Base-by-base conservation (phyloP, 768 basidiomycete species). In the Podaxis rugospora region DNA sequence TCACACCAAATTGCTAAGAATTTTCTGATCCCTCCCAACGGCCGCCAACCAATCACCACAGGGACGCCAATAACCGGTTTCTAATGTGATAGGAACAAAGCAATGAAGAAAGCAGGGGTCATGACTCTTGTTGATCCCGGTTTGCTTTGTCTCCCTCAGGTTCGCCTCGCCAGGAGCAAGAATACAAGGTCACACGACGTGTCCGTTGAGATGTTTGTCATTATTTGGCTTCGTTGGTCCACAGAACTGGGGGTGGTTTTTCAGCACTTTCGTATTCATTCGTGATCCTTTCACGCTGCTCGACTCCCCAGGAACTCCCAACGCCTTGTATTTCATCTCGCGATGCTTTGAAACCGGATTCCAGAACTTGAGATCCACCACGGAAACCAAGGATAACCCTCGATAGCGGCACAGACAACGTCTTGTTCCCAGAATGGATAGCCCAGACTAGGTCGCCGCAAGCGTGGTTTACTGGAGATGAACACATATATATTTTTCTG, bases 191-290 rank as follows among this genome's bases (percentile, higher is more conserved):
- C 25, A 10, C 11, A 23, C 21, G n/a, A 49, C 4, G 18, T 11
- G 10, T 32, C 18, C 14, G 5, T 28, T 28, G 5, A 5, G 51
- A 10, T 51, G 1, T 55, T 55, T 55, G 54, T 27, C 28, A 2
- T 16, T 16, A 39, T 55, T 55, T 55, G 25, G 37, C 27, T 55
- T 42, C 21, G 54, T 55, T 39, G 54, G 54, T 55, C 54, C 54
- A n/a, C 13, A 44, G 21, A 11, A 11, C 47, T 49, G 11, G 47
- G 47, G 47, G 4, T 7, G 21, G 11, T 11, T 23, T 10, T 23
- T n/a, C 46, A 11, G 21, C 46, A 6, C 9, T 27, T 23, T 14
- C 25, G 23, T 10, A 1, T 2, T 27, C 47, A 18, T 47, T 14
- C 13, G 47, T 23, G 23, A 21, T 23, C 10, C 21, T 27, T 49